Evolutionary conservation across 2,329 filamentous ascomycete species (phyloP), one percentile per base, ranked within the genome.

Genomic region (Ampelomyces quisqualis): DNA sequence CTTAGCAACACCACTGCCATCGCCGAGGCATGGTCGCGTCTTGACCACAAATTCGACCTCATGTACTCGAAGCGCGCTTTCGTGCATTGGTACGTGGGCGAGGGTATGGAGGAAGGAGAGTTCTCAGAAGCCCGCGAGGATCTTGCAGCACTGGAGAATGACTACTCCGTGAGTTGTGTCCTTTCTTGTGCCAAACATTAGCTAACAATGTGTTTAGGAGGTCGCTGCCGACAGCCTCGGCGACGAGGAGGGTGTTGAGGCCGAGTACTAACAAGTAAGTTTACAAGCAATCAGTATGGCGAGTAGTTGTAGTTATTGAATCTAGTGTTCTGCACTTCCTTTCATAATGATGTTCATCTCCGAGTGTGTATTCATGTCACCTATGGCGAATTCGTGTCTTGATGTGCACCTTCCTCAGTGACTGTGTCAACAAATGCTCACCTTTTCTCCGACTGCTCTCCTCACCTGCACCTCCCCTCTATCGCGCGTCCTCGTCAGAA

Each of bases 61-160:
- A 86, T 86, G 84, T 85, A 86, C 77, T 83, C 78, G 73, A 86
- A 86, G 79, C 82, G 84, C 55, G 83, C 84, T 45, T 86, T 87
- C 59, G 83, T 86, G 31, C 83, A 87, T 73, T 86, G 84, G 84
- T 87, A 87, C 56, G 88, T 93, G 38, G 88, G 88, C 54, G 88
- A 93, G 74, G 88, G 88, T 73, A 93, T 93, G 88, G 88, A 93
- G 75, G 88, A 93, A 70, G 88, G 88, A 60, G 88, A 93, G 71
- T 93, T 93, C 75, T 86, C 84, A 50, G 88, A 93, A 72, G 88
- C 88, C 48, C 84, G 88, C 57, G 88, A 93, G 75, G 88, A 93
- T 68, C 77, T 93, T 47, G 88, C 88, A 49, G 88, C 88, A 33
- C 77, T 93, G 22, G 88, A 91, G 77, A 88, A 85, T 76, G 87